These are phyloP conservation scores for Ceratocystis cacaofunesta DNA, from an alignment of 2,329 filamentous ascomycete genomes.

Conservation along the genomic window DNA sequence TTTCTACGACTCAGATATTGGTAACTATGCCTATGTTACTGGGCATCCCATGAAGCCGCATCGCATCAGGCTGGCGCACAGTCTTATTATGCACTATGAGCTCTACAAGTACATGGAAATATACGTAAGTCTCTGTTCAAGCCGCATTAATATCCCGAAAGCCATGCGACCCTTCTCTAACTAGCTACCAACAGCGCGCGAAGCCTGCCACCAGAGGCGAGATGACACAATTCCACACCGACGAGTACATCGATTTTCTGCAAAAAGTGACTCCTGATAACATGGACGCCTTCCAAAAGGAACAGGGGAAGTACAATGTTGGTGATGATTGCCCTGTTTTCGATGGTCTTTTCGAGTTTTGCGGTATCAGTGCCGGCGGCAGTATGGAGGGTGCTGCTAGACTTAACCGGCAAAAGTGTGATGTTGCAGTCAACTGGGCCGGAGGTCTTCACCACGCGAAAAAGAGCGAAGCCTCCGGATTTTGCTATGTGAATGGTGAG, in stretches of 20 bases:
- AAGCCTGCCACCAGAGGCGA: constrained; percentile 81
- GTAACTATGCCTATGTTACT: constrained; percentile 93
- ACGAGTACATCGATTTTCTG: constrained; percentile 91
- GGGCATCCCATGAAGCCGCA: constrained; percentile 99
- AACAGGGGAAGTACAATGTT: constrained; percentile 88
- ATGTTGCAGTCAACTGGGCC: constrained; percentile 97
- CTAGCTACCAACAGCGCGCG: constrained; percentile 42
- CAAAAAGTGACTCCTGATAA: constrained; percentile 95
- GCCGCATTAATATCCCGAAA: not conserved
- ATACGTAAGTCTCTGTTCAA: constrained; percentile 50
- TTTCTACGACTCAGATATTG: constrained; percentile 96
- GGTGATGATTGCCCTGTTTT: constrained; percentile 96
- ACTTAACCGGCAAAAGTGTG: constrained; percentile 77
- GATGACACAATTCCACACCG: constrained; percentile 85
- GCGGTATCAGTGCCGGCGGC: constrained; percentile 83
- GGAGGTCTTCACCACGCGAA: constrained; percentile 95
- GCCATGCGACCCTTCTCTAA: constrained; percentile 9
- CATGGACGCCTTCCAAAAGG: constrained; percentile 67
- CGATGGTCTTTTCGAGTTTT: constrained; percentile 93
- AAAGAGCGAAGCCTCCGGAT: constrained; percentile 88
- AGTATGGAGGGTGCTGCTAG: constrained; percentile 88
- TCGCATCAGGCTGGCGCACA: constrained; percentile 85
- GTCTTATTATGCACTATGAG: constrained; percentile 89
- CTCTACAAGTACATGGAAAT: constrained; percentile 95
- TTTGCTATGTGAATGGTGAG: constrained; percentile 94